These are phyloP conservation scores for Pneumocystis canis DNA, from an alignment of 1,139 yeast genomes.

Conservation along the genomic window DNA sequence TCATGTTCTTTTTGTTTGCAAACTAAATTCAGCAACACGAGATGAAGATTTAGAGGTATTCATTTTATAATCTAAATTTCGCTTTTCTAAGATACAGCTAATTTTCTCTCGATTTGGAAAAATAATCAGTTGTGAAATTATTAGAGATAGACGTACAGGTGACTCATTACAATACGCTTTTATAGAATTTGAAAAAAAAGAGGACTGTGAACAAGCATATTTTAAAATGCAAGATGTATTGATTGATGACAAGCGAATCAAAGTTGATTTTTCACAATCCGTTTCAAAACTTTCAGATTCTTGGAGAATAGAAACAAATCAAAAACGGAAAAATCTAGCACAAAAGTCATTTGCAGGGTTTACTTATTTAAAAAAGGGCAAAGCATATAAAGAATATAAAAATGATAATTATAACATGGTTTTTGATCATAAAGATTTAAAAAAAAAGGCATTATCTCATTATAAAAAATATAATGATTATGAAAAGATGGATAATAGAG, in stretches of 20 bases:
- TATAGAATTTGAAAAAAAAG: constrained; percentile 37
- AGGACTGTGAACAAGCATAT: constrained; percentile 46
- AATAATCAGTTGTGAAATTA: constrained; percentile 37
- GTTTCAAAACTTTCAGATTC: constrained; percentile 18
- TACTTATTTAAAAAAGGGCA: neutral
- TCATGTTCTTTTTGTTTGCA: constrained; percentile 46
- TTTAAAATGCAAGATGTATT: constrained; percentile 44
- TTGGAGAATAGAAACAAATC: neutral
- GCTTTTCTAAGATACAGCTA: constrained; percentile 14
- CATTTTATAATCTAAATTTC: constrained; percentile 1
- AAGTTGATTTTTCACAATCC: constrained; percentile 58
- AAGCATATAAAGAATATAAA: neutral
- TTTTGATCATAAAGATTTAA: neutral
- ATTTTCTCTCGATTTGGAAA: constrained; percentile 49
- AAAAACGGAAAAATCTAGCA: neutral
- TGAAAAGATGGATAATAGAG: neutral
- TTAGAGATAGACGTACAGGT: constrained; percentile 34
- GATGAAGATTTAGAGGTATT: constrained; percentile 35
- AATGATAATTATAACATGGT: neutral
- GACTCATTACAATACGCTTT: constrained; percentile 48
- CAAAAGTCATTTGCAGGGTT: constrained; percentile 1
- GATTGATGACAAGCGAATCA: constrained; percentile 49
- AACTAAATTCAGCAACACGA: constrained; percentile 44
- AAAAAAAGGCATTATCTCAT: neutral
- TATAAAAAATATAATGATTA: neutral